Base-by-base conservation (phyloP, 2,329 filamentous ascomycete species). In the Cladosporium oxysporum region DNA sequence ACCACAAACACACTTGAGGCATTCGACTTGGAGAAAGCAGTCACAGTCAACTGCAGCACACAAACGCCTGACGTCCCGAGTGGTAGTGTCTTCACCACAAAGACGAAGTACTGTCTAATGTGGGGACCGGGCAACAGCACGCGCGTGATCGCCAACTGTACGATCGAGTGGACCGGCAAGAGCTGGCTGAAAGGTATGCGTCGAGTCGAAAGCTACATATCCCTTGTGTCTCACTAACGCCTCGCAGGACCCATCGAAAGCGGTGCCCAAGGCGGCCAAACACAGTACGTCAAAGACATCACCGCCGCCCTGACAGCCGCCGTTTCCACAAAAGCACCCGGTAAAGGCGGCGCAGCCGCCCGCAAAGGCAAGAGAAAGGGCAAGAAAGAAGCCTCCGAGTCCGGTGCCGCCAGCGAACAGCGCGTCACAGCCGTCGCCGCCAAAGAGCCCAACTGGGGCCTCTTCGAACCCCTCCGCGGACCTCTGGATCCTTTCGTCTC, bases 81-180 rank as follows among this genome's bases (percentile, higher is more conserved):
- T 75, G 95, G 95, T 37, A 96, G 93, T 75, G 87, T 96, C 3
- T 99, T 99, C 75, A 86, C 87, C 44, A 91, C 92, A 55, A 98
- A 97, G 79, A 99, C 95, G 3, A 91, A 91, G 72, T 99, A 98
- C 75, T 97, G 96, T 74, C 83, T 99, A 26, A 91, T 91, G 61
- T 99, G 95, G 95, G 93, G 89, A 4, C 88, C 95, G 60, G 90
- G 89, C 68, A 97, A 97, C 73, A 83, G 88, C 47, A 99, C 96
- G 1, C 87, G 93, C 31, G 81, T 99, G 33, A 88, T 95, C 68
- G 90, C 94, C 80, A 97, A 90, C 71, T 97, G 92, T 77, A 90
- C 88, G 2, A 91, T 97, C 52, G 96, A 99, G 75, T 99, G 96
- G 96, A 90, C 90, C 3, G 93, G 93, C 72, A 99, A 98, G 84